Evolutionary conservation across 106 monocot species (phyloP), one percentile per base, ranked within the genome.

Genomic region (Acanthochlamys bracteata): DNA sequence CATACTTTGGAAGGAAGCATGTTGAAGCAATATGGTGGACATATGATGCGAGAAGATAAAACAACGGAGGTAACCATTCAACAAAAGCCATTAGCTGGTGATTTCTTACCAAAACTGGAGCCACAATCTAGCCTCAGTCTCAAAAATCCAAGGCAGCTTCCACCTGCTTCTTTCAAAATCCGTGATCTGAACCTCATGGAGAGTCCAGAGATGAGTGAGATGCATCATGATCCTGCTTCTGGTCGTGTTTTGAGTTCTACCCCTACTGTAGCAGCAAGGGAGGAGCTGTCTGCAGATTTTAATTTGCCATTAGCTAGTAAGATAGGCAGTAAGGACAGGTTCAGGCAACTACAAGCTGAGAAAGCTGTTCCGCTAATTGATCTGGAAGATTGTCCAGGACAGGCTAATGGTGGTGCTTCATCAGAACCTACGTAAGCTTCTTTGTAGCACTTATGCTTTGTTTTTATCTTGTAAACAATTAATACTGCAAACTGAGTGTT

Each of bases 161-260:
- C 54, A 20, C 60, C 61, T 22, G 71, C 55, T 20, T 55, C 83
- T 20, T 78, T 81, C 54, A 80, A 76, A 61, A 80, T 77, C 25
- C 77, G 74, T 45, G 90, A 91, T 66, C 90, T 86, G 33, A 86
- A 91, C 60, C 83, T 91, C 54, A 71, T 69, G 46, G 83, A 64
- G 64, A 55, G 72, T 53, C 77, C 78, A 68, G 86, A 83, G 58
- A 66, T 76, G 24, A 64, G 65, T 64, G 82, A 89, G 47, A 73
- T 79, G 69, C 69, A 74, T 12, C 63, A 69, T 53, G 73, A 67
- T 75, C 63, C 68, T 66, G 59, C 66, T 9, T 26, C 43, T 4
- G 74, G 73, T 10, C 67, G 66, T 57, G 10, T 68, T 59, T 45
- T 57, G 41, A 27, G 71, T 41, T 21, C 75, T 60, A 19, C 45